Evolutionary conservation across 768 basidiomycete species (phyloP), one percentile per base, ranked within the genome.

Genomic region (Auricularia auricula-judae): DNA sequence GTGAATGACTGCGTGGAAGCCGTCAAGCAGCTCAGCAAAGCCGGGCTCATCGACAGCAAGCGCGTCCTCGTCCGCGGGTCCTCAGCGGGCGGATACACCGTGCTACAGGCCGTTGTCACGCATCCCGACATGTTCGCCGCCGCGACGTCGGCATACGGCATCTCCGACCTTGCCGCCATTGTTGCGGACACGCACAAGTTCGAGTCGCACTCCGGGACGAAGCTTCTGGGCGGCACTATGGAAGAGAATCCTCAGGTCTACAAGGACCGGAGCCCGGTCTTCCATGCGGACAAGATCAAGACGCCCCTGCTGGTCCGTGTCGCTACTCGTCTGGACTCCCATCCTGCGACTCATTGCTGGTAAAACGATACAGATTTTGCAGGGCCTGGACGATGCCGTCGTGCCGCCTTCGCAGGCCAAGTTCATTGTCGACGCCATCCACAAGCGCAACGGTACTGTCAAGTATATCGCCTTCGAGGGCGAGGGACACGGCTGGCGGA

Each of bases 51-150:
- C 63, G 91, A 93, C 66, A 74, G 77, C 1, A 73, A 81, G 61
- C 85, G 90, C 7, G 77, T 83, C 3, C 82, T 84, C 18, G 86
- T 93, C 66, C 84, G 87, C 2, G 91, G 91, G 0, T 78, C 82
- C 0, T 89, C 87, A 12, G 82, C 89, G 3, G 89, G 91, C 2
- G 91, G 91, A 0, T 90, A 79, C 72, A 89, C 88, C 2, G 79
- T 80, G 4, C 81, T 93, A 39, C 78, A 76, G 0, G 68, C 79
- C 10, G 72, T 85, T 10, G 77, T 77, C 63, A 70, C 73, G 36
- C 78, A 78, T 11, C 78, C 74, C 10, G 74, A 76, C 11, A 73
- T 77, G 0, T 89, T 87, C 67, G 81, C 87, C 0, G 88, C 84
- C 0, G 87, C 82, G 0, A 80, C 84, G 2, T 85, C 84, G 0